Evolutionary conservation across 495 filamentous ascomycete species (phyloP).

Genomic region (Daldinia bambusicola): DNA sequence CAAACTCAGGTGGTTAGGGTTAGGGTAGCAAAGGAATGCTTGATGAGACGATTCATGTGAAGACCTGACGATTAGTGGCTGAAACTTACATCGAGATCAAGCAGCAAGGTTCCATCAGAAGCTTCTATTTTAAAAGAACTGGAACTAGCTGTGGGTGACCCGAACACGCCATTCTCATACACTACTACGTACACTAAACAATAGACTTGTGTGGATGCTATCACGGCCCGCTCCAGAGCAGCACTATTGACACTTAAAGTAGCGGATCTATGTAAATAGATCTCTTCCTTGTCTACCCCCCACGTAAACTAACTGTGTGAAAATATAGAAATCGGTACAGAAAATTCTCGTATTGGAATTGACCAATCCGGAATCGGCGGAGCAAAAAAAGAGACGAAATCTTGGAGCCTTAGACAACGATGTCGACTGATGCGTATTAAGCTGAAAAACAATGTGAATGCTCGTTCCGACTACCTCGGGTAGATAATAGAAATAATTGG

Average conservation of each 20-base stretch:
- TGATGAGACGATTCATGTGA: background rate
- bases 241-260: constrained; percentile 5
- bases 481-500: background rate
- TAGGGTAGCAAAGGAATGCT: constrained; percentile 10
- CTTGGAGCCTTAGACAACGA: background rate
- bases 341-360: constrained; percentile 14
- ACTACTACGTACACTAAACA: background rate
- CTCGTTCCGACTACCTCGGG: background rate
- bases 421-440: background rate
- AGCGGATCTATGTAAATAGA: background rate
- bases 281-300: background rate
- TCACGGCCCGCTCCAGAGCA: constrained; percentile 23
- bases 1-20: constrained; percentile 14
- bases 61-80: constrained; percentile 4
- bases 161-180: background rate
- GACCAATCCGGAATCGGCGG: constrained; percentile 17
- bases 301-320: constrained; percentile 8
- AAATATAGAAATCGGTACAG: constrained; percentile 12
- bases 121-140: background rate
- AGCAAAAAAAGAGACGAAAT: background rate
- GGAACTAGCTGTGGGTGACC: background rate
- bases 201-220: constrained; percentile 1
- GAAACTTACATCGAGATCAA: background rate
- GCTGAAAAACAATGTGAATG: background rate
- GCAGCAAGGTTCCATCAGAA: background rate